These are phyloP conservation scores for Austroboletus eburneus DNA, from an alignment of 768 basidiomycete species.

Conservation along the genomic window DNA sequence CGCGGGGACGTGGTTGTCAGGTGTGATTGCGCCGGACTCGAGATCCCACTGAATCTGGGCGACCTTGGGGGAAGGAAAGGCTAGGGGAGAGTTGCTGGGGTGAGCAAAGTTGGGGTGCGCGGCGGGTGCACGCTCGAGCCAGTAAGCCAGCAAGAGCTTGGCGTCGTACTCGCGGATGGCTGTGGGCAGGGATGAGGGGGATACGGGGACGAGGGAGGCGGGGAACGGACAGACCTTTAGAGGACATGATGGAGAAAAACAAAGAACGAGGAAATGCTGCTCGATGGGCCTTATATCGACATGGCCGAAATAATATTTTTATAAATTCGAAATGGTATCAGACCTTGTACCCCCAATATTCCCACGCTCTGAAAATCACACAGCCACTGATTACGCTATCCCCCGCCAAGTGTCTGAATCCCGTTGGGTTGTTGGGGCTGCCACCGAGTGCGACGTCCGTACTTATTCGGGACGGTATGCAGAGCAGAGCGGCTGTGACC, in stretches of 20 bases:
- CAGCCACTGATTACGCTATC: constrained; percentile 24
- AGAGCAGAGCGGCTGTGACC: background rate
- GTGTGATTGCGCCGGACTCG: constrained; percentile 54
- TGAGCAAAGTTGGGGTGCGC: constrained; percentile 60
- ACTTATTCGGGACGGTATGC: no score
- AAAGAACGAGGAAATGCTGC: constrained; percentile 1
- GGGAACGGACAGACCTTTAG: constrained; percentile 24
- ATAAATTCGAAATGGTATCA: constrained; percentile 18
- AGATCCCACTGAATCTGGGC: constrained; percentile 88
- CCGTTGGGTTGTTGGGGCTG: background rate
- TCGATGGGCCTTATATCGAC: constrained; percentile 18
- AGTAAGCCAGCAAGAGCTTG: constrained; percentile 95
- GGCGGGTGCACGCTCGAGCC: constrained; percentile 87
- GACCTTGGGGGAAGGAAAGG: constrained; percentile 69
- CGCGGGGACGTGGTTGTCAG: constrained; percentile 58
- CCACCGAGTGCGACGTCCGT: background rate
- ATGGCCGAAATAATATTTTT: constrained; percentile 14
- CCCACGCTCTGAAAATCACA: constrained; percentile 27
- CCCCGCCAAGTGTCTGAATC: background rate
- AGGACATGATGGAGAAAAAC: constrained; percentile 27
- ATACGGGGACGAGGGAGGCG: background rate
- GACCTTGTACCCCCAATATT: constrained; percentile 29
- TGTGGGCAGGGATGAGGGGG: constrained; percentile 22
- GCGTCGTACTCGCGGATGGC: constrained; percentile 98
- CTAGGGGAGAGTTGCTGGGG: constrained; percentile 35